Evolutionary conservation across 768 basidiomycete species (phyloP).

Genomic region (Phlebiopsis gigantea): DNA sequence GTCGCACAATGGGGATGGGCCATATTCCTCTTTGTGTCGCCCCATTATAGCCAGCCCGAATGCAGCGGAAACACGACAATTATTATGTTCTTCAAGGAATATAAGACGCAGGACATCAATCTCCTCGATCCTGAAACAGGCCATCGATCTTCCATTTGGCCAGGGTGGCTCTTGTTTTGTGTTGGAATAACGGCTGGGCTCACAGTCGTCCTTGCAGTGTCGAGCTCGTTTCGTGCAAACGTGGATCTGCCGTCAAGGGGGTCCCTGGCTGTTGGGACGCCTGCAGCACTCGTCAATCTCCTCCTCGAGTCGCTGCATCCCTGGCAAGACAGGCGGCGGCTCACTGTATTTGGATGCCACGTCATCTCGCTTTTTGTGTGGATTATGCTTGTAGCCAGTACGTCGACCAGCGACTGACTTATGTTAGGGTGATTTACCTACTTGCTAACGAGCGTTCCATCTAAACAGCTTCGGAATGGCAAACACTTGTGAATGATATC

Average conservation of each 20-base stretch:
- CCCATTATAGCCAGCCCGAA: constrained; percentile 17
- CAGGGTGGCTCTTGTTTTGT: constrained; percentile 23
- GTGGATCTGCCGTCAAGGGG: not conserved
- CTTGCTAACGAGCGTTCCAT: too few relatives aligned
- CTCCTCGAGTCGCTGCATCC: not conserved
- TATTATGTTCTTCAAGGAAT: constrained; percentile 15
- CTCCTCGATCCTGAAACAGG: too few relatives aligned
- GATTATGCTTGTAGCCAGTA: constrained; percentile 17
- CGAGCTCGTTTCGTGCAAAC: constrained; percentile 14
- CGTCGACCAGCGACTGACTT: not conserved
- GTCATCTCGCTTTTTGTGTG: constrained; percentile 12
- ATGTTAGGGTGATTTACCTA: not conserved
- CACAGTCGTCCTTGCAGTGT: constrained; percentile 17
- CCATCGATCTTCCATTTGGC: constrained; percentile 18
- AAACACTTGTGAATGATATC: constrained; percentile 18
- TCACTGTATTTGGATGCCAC: constrained; percentile 15
- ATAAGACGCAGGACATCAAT: constrained; percentile 14
- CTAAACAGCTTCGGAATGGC: constrained; percentile 17
- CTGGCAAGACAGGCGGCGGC: constrained; percentile 7
- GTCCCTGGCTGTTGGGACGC: not conserved
- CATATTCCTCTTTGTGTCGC: constrained; percentile 20
- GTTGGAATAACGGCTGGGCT: constrained; percentile 19
- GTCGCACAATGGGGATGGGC: constrained; percentile 25
- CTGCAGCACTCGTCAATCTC: not conserved
- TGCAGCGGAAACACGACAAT: constrained; percentile 19